Conservation (phyloP, 179 eudicot species). For the Nepenthes alata region DNA sequence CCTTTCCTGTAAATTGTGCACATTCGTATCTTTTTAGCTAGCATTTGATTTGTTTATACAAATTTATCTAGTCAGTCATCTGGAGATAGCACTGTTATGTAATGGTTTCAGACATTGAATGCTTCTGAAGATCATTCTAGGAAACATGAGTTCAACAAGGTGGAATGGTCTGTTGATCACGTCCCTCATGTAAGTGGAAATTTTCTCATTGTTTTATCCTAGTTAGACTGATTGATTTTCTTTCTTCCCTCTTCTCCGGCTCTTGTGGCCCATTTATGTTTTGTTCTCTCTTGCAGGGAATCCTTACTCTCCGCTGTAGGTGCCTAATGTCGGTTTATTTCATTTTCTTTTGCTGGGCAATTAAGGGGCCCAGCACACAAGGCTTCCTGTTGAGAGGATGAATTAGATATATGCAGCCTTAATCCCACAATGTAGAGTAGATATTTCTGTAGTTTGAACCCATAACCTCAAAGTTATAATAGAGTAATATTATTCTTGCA, state of each 20-base stretch:
- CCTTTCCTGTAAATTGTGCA: neutral
- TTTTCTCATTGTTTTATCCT: neutral
- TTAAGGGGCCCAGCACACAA: too few species aligned
- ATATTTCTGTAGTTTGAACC: too few species aligned
- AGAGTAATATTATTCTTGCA: too few species aligned
- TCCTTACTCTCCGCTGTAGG: too few species aligned
- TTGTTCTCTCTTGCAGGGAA: neutral
- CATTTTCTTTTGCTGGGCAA: too few species aligned
- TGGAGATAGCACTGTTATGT: constrained; percentile 5
- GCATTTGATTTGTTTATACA: neutral
- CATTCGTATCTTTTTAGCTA: neutral
- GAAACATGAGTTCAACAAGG: constrained; percentile 63
- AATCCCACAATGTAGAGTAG: too few species aligned
- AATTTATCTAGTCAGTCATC: neutral
- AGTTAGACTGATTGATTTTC: neutral
- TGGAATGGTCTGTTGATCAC: constrained; percentile 64
- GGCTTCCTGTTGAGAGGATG: too few species aligned
- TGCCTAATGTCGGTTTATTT: too few species aligned
- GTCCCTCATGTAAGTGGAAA: constrained; percentile 48
- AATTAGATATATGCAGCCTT: too few species aligned
- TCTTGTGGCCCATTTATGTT: too few species aligned
- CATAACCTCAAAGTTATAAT: too few species aligned
- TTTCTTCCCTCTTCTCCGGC: too few species aligned
- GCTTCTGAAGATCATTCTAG: constrained; percentile 32
- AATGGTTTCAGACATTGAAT: constrained; percentile 30